Conservation (phyloP, 441 rosid genomes). For the Jatropha multifida region DNA sequence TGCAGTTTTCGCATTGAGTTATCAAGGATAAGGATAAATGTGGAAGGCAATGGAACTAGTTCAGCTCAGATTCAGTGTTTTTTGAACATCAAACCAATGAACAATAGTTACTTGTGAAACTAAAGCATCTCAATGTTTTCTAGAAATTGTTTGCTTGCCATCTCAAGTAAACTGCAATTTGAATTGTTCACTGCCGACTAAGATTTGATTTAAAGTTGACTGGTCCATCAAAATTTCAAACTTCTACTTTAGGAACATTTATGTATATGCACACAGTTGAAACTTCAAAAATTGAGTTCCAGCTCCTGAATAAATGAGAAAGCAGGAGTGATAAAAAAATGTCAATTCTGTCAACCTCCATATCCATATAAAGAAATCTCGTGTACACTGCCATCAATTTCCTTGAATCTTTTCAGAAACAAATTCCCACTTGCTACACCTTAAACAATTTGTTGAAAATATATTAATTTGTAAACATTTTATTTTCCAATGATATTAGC, state of each 20-base stretch:
- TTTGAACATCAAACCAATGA: not conserved
- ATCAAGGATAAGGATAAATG: not conserved
- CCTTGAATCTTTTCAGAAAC: not conserved
- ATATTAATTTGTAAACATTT: not conserved
- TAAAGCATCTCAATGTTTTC: not conserved
- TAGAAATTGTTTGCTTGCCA: not conserved
- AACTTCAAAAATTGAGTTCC: not conserved
- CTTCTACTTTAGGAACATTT: not conserved
- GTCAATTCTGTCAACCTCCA: conserved; percentile 1
- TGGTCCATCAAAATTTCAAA: not conserved
- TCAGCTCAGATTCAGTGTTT: conserved; percentile 6
- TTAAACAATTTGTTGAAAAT: not conserved
- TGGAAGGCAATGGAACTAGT: not conserved
- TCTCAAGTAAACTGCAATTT: not conserved
- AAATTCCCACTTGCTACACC: not conserved
- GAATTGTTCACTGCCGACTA: not conserved
- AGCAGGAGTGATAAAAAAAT: not conserved
- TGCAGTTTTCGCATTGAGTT: not conserved
- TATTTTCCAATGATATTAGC: not conserved
- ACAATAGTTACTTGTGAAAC: not conserved
- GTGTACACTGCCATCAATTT: not conserved
- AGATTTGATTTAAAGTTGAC: not conserved
- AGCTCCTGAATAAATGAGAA: no score
- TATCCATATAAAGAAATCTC: not conserved
- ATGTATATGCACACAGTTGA: not conserved